These are phyloP conservation scores for Cercospora sp. DNA, from an alignment of 2,329 filamentous ascomycete species.

Conservation along the genomic window DNA sequence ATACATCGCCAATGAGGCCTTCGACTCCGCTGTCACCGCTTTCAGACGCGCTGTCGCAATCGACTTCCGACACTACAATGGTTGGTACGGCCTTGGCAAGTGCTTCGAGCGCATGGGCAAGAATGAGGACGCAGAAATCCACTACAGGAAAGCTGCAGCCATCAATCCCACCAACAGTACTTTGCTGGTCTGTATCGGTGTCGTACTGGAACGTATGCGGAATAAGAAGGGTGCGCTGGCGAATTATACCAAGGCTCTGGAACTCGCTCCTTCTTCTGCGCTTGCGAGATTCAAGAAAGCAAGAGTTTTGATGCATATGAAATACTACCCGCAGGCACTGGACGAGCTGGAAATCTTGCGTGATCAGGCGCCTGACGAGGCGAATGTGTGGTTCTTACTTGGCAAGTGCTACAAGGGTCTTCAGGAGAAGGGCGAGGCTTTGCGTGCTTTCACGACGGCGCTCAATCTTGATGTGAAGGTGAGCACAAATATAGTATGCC, in stretches of 20 bases:
- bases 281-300: slow-evolving; percentile 93
- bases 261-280: slow-evolving; percentile 76
- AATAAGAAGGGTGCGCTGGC: slow-evolving; percentile 74
- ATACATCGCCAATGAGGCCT: slow-evolving; percentile 93
- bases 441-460: slow-evolving; percentile 91
- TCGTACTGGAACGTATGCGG: slow-evolving; percentile 81
- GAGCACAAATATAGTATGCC: slow-evolving; percentile 34
- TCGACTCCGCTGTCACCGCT: slow-evolving; percentile 85
- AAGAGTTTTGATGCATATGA: slow-evolving; percentile 75
- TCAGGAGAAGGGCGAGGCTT: slow-evolving; percentile 67
- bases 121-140: slow-evolving; percentile 78
- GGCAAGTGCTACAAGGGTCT: slow-evolving; percentile 70
- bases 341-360: slow-evolving; percentile 84
- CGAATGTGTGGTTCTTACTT: slow-evolving; percentile 92
- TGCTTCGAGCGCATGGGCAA: slow-evolving; percentile 57
- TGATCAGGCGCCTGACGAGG: slow-evolving; percentile 88
- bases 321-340: slow-evolving; percentile 69
- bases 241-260: slow-evolving; percentile 79
- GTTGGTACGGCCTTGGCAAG: slow-evolving; percentile 87
- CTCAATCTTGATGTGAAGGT: slow-evolving; percentile 97
- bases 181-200: slow-evolving; percentile 86
- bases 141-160: slow-evolving; percentile 81
- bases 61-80: slow-evolving; percentile 90
- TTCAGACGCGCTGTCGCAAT: slow-evolving; percentile 85
- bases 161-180: slow-evolving; percentile 96